Conservation (phyloP, 148 eudicot species). For the Silene uniflora region DNA sequence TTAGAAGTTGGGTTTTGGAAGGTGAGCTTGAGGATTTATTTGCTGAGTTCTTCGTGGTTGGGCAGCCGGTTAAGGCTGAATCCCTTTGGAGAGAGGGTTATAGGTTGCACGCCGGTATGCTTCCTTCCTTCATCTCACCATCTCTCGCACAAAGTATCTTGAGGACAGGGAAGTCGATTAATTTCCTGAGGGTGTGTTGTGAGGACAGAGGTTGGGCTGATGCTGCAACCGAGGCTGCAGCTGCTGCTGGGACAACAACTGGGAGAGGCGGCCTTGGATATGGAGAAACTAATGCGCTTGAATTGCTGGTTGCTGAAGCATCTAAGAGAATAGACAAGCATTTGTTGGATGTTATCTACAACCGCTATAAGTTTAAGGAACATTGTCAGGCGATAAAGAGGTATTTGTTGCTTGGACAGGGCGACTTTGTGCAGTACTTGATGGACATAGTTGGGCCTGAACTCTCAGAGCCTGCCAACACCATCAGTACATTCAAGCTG, state of each 20-base stretch:
- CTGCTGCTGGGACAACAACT: slow-evolving; percentile 91
- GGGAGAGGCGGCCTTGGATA: slow-evolving; percentile 86
- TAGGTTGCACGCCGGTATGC: slow-evolving; percentile 74
- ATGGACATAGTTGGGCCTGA: slow-evolving; percentile 98
- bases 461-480: slow-evolving; percentile 92
- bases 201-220: slow-evolving; percentile 97
- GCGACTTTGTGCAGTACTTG: slow-evolving; percentile 94
- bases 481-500: slow-evolving; percentile 87
- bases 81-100: slow-evolving; percentile 98
- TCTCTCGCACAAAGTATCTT: slow-evolving; percentile 84
- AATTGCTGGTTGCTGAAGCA: slow-evolving; percentile 87
- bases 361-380: slow-evolving; percentile 77
- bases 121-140: slow-evolving; percentile 90
- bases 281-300: slow-evolving; percentile 97
- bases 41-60: slow-evolving; percentile 78
- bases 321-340: slow-evolving; percentile 91
- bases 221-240: slow-evolving; percentile 93
- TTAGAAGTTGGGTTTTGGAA: slow-evolving; percentile 97
- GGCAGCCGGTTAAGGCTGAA: slow-evolving; percentile 88
- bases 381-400: slow-evolving; percentile 97
- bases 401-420: slow-evolving; percentile 94
- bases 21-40: slow-evolving; percentile 97
- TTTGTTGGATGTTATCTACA: slow-evolving; percentile 74
- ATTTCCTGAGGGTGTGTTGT: slow-evolving; percentile 91
- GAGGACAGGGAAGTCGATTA: slow-evolving; percentile 94